Evolutionary conservation across 345 rosid species (phyloP).

Genomic region (Ceriops tagal): DNA sequence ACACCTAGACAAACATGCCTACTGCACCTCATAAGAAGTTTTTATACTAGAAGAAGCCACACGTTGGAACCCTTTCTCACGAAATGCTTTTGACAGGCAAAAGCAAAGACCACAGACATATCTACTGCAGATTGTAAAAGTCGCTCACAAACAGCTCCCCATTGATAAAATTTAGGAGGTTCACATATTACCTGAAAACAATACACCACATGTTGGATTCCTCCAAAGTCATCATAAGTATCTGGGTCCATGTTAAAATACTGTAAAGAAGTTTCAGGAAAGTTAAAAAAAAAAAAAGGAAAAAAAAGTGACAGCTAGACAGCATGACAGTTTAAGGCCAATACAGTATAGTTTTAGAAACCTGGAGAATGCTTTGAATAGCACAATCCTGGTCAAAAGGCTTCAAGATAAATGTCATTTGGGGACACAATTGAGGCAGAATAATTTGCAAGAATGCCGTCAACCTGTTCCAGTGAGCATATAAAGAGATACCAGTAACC

Average conservation of each 20-base stretch:
- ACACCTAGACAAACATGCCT: too few relatives aligned
- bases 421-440: slow-evolving; percentile 22
- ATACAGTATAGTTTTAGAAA: slow-evolving; percentile 8
- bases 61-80: too few relatives aligned
- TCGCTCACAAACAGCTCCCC: neutral
- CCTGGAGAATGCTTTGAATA: slow-evolving; percentile 27
- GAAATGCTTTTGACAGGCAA: too few relatives aligned
- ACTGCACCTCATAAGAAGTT: too few relatives aligned
- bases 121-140: neutral
- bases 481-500: neutral
- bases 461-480: slow-evolving; percentile 11
- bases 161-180: slow-evolving; percentile 2
- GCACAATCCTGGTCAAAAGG: slow-evolving; percentile 22
- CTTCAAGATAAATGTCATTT: slow-evolving; percentile 25
- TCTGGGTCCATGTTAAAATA: slow-evolving; percentile 25
- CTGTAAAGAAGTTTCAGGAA: slow-evolving; percentile 6
- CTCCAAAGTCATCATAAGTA: slow-evolving; percentile 23
- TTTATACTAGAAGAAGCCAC: too few relatives aligned
- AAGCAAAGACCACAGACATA: too few relatives aligned
- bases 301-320: neutral
- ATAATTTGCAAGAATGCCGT: slow-evolving; percentile 20
- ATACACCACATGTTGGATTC: slow-evolving; percentile 21
- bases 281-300: neutral
- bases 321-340: neutral
- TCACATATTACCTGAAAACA: slow-evolving; percentile 18